Base-by-base conservation (phyloP, 352 stramenopile genomes). In the Globisporangium paddicum region DNA sequence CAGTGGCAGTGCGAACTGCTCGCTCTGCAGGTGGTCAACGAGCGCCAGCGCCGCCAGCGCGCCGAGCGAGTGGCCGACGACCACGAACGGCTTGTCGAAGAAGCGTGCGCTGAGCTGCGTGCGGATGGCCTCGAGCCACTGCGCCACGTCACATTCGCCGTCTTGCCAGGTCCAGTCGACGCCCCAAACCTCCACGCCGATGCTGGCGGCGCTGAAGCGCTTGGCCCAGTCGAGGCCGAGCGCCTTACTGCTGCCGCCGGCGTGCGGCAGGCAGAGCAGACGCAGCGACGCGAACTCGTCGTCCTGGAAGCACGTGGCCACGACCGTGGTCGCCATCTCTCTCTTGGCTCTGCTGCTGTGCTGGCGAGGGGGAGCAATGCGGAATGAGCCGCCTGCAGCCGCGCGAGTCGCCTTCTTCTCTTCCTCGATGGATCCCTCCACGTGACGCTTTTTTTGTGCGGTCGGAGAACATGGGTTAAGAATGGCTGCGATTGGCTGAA, bases 61-160 rank as follows among this genome's bases (percentile, higher is more conserved):
- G n/a, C 82, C 82, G 11, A 91, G 66, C 60, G 77, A 88, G 66
- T 91, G 82, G 51, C 82, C 82, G 25, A 84, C 38, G 26, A 91
- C 51, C 35, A 85, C 77, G 58, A 85, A 91, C 0, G 72, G 79
- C 62, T 91, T 91, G 62, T 85, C 77, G 54, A 91, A 89, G 66
- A 91, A 91, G 40, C 71, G 68, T 48, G 60, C 62, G 52, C 53
- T 66, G 19, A 89, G 66, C 56, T 74, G 50, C 48, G 62, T 58
- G 48, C 71, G 72, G 44, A 86, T 67, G 13, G 67, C 72, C 11
- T 69, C 68, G 18, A 81, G 56, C 58, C 70, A 70, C 21, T 68
- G 60, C 37, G 59, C 53, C 44, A 57, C 42, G 30, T 76, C 60
- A n/a, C 16, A n/a, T n/a, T 7, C 55, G 6, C 53, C 51, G 18